Evolutionary conservation across 805 yeast genomes (phyloP), one percentile per base, ranked within the genome.

Genomic region (Wickerhamiella sorbophila): DNA sequence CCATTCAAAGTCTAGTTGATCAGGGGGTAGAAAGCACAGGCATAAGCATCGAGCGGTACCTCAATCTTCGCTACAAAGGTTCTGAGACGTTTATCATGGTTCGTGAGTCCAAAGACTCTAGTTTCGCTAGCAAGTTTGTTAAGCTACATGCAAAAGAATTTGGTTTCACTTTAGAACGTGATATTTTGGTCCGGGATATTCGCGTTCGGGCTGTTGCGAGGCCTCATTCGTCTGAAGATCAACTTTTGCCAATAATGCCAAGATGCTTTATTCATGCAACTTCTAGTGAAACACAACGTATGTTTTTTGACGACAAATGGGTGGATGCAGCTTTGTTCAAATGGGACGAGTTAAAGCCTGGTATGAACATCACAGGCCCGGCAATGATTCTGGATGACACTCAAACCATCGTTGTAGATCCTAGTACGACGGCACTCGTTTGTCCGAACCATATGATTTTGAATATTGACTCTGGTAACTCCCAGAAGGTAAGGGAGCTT

Each of bases 81-180:
- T 79, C 94, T n/a, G 95, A 87, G 54, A 80, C 95, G 2, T 77
- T 80, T 33, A 62, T 87, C 47, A 79, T 86, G 81, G 74, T 81
- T n/a, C 31, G 36, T 4, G 46, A 43, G 27, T 10, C 4, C 22
- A 9, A 20, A 6, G 40, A 17, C 3, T 35, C 32, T n/a, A 15
- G 36, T 3, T 52, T 45, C 24, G 40, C 57, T 45, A 61, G 64
- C 21, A 64, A 65, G 38, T 82, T 79, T 56, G 59, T 68, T 36
- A 64, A 65, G 12, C 61, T 66, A 42, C 93, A 82, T 54, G 64
- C 70, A 48, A 67, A 74, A 44, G 91, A 83, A 56, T 83, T 81
- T 60, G 88, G 88, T 0, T 82, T 82, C 56, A 58, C 72, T 5
- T 71, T 76, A 45, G 69, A 73, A 29, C 68, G 77, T 37, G 71